These are phyloP conservation scores for Achlya hypogyna DNA, from an alignment of 352 stramenopile genomes.

Conservation along the genomic window DNA sequence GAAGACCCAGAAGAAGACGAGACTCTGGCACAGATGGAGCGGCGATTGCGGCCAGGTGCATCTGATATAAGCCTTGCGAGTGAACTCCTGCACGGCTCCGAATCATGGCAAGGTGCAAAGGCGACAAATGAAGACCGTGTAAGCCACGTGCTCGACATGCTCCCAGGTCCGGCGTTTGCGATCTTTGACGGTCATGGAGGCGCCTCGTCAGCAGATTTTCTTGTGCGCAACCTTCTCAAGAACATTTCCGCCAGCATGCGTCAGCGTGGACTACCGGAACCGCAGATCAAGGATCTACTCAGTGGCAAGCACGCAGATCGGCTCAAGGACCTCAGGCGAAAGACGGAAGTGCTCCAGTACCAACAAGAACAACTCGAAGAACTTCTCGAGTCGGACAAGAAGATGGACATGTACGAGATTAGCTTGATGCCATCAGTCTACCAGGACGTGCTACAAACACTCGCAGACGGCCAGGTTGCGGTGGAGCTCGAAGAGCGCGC, in stretches of 20 bases:
- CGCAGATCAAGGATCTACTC: neutral
- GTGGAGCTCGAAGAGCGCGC: neutral
- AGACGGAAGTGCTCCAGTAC: neutral
- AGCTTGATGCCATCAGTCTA: neutral
- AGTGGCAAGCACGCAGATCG: neutral
- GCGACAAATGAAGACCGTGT: neutral
- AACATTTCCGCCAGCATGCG: neutral
- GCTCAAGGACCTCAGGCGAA: neutral
- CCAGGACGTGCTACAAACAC: neutral
- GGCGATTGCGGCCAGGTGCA: neutral
- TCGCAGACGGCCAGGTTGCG: neutral
- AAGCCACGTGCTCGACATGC: neutral
- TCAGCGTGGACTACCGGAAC: neutral
- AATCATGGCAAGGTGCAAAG: neutral
- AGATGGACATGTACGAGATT: neutral
- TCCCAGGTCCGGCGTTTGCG: neutral
- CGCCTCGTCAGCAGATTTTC: neutral
- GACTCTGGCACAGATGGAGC: neutral
- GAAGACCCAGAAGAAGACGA: slow-evolving; percentile 1
- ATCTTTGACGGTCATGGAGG: neutral
- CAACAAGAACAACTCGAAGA: neutral
- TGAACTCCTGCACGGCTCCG: neutral
- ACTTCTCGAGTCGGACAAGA: neutral
- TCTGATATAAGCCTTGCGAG: neutral
- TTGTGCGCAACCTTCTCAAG: neutral